phyloP scores from a whole-genome alignment of 2,329 filamentous ascomycete species.

The Fusarium ramigenum region DNA sequence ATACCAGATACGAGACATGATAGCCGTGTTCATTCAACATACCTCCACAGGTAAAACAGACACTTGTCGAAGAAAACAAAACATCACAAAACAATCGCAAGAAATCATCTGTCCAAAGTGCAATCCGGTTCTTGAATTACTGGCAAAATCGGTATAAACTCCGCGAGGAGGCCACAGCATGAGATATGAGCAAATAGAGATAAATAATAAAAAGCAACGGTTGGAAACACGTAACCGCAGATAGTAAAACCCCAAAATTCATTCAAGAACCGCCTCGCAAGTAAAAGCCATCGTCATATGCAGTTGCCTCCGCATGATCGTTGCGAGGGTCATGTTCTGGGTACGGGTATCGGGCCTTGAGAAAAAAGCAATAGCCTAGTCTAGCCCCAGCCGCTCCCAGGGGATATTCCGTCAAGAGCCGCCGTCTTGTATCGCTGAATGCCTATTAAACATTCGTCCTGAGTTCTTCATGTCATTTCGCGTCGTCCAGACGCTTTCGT shows the following conservation, averaged over 20 bases:
- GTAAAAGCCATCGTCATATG: constrained; percentile 42
- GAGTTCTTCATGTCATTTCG: constrained; percentile 39
- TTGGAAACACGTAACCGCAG: constrained; percentile 28
- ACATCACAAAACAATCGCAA: background rate
- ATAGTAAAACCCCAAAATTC: constrained; percentile 42
- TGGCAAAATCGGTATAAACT: constrained; percentile 43
- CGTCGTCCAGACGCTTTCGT: constrained; percentile 39
- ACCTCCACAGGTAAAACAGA: background rate
- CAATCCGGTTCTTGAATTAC: constrained; percentile 43
- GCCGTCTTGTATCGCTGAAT: constrained; percentile 43
- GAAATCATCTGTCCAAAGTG: constrained; percentile 20
- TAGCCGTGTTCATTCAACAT: background rate
- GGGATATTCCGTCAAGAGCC: constrained; percentile 38
- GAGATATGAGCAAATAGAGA: constrained; percentile 37
- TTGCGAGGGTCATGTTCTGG: constrained; percentile 18
- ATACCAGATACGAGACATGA: background rate
- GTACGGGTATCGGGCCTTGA: constrained; percentile 11
- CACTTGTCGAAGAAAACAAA: background rate
- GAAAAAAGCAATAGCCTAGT: constrained; percentile 20
- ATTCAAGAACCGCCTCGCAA: constrained; percentile 45
- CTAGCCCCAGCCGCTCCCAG: constrained; percentile 22
- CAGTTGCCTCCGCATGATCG: constrained; percentile 30
- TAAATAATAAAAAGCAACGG: constrained; percentile 30
- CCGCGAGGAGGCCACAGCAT: constrained; percentile 39
- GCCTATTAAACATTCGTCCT: constrained; percentile 34